These are phyloP conservation scores for Aspergillus thermomutatus DNA, from an alignment of 2,329 filamentous ascomycete genomes.

Conservation along the genomic window DNA sequence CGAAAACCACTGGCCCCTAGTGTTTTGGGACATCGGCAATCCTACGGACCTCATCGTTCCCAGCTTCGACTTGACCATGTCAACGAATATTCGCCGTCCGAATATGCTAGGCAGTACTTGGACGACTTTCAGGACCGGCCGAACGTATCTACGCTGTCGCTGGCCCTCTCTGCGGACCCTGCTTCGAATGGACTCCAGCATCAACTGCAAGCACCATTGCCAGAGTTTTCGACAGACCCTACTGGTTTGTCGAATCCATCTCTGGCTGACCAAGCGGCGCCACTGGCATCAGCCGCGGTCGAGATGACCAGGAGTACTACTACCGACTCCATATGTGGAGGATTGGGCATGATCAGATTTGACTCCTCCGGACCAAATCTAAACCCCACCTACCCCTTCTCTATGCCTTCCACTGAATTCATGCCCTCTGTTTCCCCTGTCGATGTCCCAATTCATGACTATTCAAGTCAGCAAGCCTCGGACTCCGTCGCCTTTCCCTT, in stretches of 20 bases:
- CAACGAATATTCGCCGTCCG: constrained; percentile 41
- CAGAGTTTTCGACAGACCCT: constrained; percentile 8
- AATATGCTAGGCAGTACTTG: constrained; percentile 38
- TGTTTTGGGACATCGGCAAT: constrained; percentile 29
- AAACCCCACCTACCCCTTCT: constrained; percentile 27
- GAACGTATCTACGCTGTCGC: constrained; percentile 20
- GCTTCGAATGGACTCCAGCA: constrained; percentile 22
- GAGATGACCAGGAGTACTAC: constrained; percentile 47
- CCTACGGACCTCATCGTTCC: constrained; percentile 27
- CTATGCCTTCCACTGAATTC: constrained; percentile 27
- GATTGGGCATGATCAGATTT: constrained; percentile 44
- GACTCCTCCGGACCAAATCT: constrained; percentile 39
- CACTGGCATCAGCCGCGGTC: constrained; percentile 27
- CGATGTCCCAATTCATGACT: constrained; percentile 26
- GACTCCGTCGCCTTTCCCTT: constrained; percentile 28
- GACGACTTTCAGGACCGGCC: constrained; percentile 27
- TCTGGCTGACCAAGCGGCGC: constrained; percentile 24
- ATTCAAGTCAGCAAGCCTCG: constrained; percentile 19
- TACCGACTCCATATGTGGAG: constrained; percentile 43
- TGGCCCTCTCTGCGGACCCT: constrained; percentile 23
- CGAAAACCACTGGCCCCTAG: constrained; percentile 22
- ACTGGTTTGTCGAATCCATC: constrained; percentile 3
- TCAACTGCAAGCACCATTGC: constrained; percentile 22
- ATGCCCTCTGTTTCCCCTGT: constrained; percentile 26
- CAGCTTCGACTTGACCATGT: constrained; percentile 34